phyloP scores from a whole-genome alignment of 306 rosid genomes.

The Luffa acutangula region DNA sequence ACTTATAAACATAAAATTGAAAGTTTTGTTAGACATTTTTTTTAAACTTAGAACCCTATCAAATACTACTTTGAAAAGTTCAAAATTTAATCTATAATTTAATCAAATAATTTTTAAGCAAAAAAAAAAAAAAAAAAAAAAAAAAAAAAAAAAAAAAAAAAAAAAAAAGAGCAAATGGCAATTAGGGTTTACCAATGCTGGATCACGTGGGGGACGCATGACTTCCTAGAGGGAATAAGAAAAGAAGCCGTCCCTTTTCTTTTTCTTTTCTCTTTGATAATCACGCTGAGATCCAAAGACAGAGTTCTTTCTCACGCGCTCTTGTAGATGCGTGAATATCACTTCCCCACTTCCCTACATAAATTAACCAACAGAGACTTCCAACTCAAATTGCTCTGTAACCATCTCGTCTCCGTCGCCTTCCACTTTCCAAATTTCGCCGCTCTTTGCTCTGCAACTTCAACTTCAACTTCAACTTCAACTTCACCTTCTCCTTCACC shows the following conservation, averaged over 20 bases:
- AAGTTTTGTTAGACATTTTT: too few species aligned
- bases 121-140: too few species aligned
- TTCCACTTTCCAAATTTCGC: neutral
- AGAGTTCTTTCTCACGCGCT: neutral
- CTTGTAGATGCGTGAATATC: neutral
- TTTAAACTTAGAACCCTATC: too few species aligned
- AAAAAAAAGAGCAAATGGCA: neutral
- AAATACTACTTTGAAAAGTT: too few species aligned
- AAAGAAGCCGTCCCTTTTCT: neutral
- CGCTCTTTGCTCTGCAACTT: neutral
- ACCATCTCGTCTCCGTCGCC: neutral
- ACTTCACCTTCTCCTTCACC: neutral
- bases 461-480: neutral
- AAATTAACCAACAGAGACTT: neutral
- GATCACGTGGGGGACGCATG: slow-evolving; percentile 9
- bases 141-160: too few species aligned
- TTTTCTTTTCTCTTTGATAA: neutral
- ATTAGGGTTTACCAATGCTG: neutral
- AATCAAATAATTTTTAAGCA: too few species aligned
- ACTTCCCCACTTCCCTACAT: neutral
- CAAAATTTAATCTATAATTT: too few species aligned
- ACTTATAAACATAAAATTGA: too few species aligned
- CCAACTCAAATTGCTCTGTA: neutral
- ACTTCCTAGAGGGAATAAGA: neutral
- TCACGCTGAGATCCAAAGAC: neutral